phyloP scores from a whole-genome alignment of 148 eudicot species.

The Drosera capensis region DNA sequence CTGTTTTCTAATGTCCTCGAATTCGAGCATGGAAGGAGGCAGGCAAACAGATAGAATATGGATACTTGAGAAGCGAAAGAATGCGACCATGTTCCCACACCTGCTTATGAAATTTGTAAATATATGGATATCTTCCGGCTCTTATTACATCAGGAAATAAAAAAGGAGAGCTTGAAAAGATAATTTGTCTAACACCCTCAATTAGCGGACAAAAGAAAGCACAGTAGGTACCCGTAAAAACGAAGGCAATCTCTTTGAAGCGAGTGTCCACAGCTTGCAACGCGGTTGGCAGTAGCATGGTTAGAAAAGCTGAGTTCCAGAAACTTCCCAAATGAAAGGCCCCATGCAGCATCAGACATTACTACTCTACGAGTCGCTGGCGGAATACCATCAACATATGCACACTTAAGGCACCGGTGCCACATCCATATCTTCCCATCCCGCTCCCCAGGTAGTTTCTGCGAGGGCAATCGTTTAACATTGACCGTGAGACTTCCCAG shows the following conservation, averaged over 20 bases:
- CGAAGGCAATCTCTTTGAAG: slow-evolving; percentile 96
- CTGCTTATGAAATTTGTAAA: slow-evolving; percentile 33
- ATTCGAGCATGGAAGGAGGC: slow-evolving; percentile 69
- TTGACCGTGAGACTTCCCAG: slow-evolving; percentile 81
- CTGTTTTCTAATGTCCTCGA: slow-evolving; percentile 35
- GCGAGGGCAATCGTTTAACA: slow-evolving; percentile 51
- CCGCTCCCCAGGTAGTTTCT: slow-evolving; percentile 64
- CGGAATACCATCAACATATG: slow-evolving; percentile 53
- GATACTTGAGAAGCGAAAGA: slow-evolving; percentile 82
- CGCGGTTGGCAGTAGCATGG: slow-evolving; percentile 93
- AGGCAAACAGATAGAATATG: slow-evolving; percentile 73
- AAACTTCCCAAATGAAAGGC: slow-evolving; percentile 95
- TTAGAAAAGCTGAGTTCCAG: slow-evolving; percentile 94
- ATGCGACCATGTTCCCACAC: slow-evolving; percentile 80
- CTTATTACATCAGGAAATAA: too few relatives aligned
- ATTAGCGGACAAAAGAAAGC: background rate
- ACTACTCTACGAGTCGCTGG: slow-evolving; percentile 78
- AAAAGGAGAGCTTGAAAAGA: too few relatives aligned
- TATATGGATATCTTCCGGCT: too few relatives aligned
- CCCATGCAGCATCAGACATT: slow-evolving; percentile 98
- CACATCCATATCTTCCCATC: slow-evolving; percentile 99
- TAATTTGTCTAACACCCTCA: background rate
- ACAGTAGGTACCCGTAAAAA: slow-evolving; percentile 55
- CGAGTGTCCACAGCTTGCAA: slow-evolving; percentile 95
- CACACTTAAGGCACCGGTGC: slow-evolving; percentile 92